Evolutionary conservation across 2,329 filamentous ascomycete genomes (phyloP), one percentile per base, ranked within the genome.

Genomic region (Aspergillus pseudoterreus): DNA sequence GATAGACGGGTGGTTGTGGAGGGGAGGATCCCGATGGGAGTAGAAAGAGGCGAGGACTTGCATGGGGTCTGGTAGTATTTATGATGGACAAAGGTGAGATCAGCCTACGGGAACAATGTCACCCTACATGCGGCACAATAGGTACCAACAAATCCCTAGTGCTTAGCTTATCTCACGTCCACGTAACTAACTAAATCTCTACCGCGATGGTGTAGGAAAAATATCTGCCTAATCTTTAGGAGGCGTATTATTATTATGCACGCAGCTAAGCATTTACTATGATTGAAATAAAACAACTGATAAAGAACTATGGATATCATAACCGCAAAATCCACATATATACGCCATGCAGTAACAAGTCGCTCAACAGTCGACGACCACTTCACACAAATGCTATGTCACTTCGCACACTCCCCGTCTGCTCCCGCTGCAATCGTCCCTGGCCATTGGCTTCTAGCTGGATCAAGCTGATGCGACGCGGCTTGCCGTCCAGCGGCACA

Each of bases 371-470:
- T 22, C 35, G 14, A 38, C 14, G 8, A 4, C 35, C 35, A n/a
- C 22, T 54, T 54, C 43, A 68, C 32, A 69, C 60, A 59, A 69
- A 70, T n/a, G 61, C 62, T 14, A 63, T 54, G 47, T 64, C 63
- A 22, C 63, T 64, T 39, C 56, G 50, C n/a, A 61, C 55, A 53
- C 64, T 68, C 22, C 57, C 58, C 9, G 58, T 61, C 6, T 52
- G 44, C 2, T 59, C 58, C 32, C 55, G 59, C 36, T 53, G 53
- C 15, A 64, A 45, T 38, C 52, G 49, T 30, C 50, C 53, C 33
- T 53, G 52, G 27, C 57, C 45, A 47, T 48, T 55, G 41, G 52
- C 45, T 38, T 58, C 63, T 32, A 53, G 49, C 45, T 51, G 60
- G 24, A 61, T 51, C 43, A 62, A 43, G 47, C 61, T 65, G 55